Evolutionary conservation across 2,329 filamentous ascomycete genomes (phyloP), one percentile per base, ranked within the genome.

Genomic region (Blastomyces percursus): DNA sequence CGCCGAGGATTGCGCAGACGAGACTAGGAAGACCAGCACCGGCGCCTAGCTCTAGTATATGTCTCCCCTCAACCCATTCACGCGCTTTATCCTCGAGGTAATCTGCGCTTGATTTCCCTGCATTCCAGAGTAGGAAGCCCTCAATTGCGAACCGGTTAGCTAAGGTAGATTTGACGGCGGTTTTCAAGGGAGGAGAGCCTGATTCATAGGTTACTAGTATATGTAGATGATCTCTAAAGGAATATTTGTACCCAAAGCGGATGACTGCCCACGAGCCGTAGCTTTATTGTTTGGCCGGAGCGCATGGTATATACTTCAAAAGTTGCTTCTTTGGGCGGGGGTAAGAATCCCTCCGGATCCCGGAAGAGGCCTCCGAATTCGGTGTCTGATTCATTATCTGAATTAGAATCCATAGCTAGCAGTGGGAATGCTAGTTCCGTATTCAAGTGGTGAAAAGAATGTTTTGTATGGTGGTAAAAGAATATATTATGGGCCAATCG

Each of bases 111-210:
- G 90, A 85, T 65, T 89, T 87, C 64, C 88, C 87, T 64, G 90
- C 92, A 74, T 96, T 95, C 93, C 93, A 97, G 38, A 96, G 82
- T 67, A 89, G 83, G 75, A 96, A 90, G 19, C 90, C 92, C 84
- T 84, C 59, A 59, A 65, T 57, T 38, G 44, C 55, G 30, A 56
- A 32, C 44, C 38, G 44, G 32, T 50, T 44, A 62, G 48, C 14
- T 30, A 38, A 8, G 21, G 48, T 38, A 57, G 63, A 55, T 21
- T 61, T 24, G 44, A 44, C 59, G 44, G 30, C 60, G 44, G 11
- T 35, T 51, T 19, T 19, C n/a, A 46, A 57, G 60, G 42, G 59
- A 40, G 54, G 48, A 14, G 27, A 30, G 27, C 14, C 4, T 51
- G 12, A 27, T 27, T 16, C 1, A 12, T 11, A 11, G 21, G 51